Conservation (phyloP, 108 stramenopile species). For the Conticribra guillardii region DNA sequence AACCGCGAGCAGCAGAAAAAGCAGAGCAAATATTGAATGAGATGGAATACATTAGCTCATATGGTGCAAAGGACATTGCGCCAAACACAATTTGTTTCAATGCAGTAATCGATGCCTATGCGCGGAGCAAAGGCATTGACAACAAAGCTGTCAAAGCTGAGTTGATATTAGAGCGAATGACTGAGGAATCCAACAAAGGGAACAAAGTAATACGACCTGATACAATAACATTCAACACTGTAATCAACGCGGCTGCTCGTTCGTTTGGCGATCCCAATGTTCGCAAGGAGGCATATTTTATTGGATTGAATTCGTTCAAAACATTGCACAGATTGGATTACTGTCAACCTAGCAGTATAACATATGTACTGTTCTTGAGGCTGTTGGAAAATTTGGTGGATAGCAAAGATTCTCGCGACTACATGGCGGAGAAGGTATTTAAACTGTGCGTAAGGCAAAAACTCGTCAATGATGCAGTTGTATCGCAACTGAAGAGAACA, state of each 20-base stretch:
- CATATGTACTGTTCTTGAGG: constrained; percentile 36
- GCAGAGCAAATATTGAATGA: constrained; percentile 57
- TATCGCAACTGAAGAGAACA: constrained; percentile 24
- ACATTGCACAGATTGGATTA: constrained; percentile 31
- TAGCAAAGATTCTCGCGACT: constrained; percentile 35
- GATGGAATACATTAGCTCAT: constrained; percentile 50
- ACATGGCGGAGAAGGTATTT: constrained; percentile 41
- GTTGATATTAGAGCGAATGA: constrained; percentile 48
- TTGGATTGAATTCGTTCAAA: constrained; percentile 32
- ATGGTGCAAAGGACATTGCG: constrained; percentile 37
- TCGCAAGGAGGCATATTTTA: constrained; percentile 37
- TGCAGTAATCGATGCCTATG: constrained; percentile 65
- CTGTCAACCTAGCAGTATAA: constrained; percentile 38
- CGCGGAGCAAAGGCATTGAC: constrained; percentile 43
- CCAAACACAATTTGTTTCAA: constrained; percentile 72
- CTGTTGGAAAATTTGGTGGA: constrained; percentile 38
- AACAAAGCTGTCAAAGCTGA: constrained; percentile 62
- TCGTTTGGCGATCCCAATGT: constrained; percentile 26
- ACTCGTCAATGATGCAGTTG: constrained; percentile 25
- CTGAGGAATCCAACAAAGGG: constrained; percentile 42
- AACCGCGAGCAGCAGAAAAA: constrained; percentile 35
- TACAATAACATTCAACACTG: constrained; percentile 76
- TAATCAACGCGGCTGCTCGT: constrained; percentile 56
- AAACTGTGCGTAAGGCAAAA: constrained; percentile 16
- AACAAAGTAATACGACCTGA: constrained; percentile 50